Base-by-base conservation (phyloP, 2,329 filamentous ascomycete genomes). In the Tolypocladium inflatum region DNA sequence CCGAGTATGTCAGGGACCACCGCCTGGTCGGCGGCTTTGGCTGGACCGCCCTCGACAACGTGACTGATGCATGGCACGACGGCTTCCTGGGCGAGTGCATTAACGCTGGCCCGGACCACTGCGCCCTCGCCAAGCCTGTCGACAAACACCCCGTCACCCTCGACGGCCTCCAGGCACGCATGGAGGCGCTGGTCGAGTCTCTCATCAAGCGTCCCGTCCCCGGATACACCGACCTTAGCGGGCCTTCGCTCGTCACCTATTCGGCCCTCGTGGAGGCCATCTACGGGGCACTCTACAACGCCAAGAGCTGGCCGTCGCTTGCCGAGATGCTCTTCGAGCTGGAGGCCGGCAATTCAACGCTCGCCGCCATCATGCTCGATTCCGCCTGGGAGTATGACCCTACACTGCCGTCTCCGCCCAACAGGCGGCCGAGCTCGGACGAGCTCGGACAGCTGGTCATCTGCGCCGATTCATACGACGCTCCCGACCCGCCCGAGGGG, bases 21-120 rank as follows among this genome's bases (percentile, higher is more conserved):
- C 74, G 78, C 10, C 59, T 72, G 8, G 67, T 78, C 2, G 78
- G 73, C 15, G 77, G 77, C 0, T 79, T 78, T 58, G 78, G 76
- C 5, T 77, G 71, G 71, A 74, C 74, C 1, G 72, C 77, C 4
- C 69, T 80, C 5, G 78, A 80, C 58, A 80, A 80, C 59, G 74
- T 69, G 8, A 80, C 78, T 0, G 65, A 80, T 59, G 76, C 76
- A 1, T 80, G 76, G 75, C 70, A 68, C 30, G 77, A 80, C 57
- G 78, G 78, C 17, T 80, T 81, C 55, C 66, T 81, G 2, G 77
- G 77, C 26, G 78, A 80, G 60, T 81, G 79, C 51, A 50, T 80
- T 55, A 72, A 74, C 3, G 78, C 78, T 8, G 78, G 79, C 0
- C 75, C 76, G 1, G 64, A 75, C 4, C 63, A 77, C 59, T 81